phyloP scores from a whole-genome alignment of 2,329 filamentous ascomycete genomes.

The Colletotrichum coccodes region DNA sequence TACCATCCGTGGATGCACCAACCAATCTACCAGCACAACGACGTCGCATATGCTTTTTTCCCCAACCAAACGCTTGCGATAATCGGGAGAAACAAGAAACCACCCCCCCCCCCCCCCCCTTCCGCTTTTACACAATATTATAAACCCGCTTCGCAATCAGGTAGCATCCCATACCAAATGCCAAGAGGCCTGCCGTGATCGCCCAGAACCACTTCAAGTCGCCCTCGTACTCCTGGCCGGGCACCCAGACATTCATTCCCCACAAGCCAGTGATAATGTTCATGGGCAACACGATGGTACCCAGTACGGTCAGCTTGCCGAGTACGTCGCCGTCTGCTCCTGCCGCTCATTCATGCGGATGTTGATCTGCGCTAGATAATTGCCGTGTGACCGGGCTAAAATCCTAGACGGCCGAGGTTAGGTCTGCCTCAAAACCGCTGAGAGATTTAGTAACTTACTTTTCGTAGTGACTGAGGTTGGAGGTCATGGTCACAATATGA shows the following conservation, averaged over 20 bases:
- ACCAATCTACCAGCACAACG: background rate
- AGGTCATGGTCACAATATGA: slow-evolving; percentile 99
- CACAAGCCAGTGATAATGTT: slow-evolving; percentile 98
- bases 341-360: slow-evolving; percentile 98
- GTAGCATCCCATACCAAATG: slow-evolving; percentile 85
- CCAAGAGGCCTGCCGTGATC: slow-evolving; percentile 78
- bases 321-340: slow-evolving; percentile 96
- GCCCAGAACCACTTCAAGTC: slow-evolving; percentile 81
- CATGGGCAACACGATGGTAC: slow-evolving; percentile 97
- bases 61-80: background rate
- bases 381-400: slow-evolving; percentile 88
- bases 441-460: slow-evolving; percentile 68
- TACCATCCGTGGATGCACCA: slow-evolving; percentile 28
- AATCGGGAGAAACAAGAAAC: background rate
- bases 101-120: too few species aligned
- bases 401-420: slow-evolving; percentile 65
- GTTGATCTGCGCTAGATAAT: slow-evolving; percentile 99
- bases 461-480: slow-evolving; percentile 94
- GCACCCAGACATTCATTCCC: slow-evolving; percentile 99
- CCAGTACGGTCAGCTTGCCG: slow-evolving; percentile 92
- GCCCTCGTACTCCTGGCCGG: slow-evolving; percentile 84
- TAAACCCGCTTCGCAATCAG: slow-evolving; percentile 86
- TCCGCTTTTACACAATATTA: slow-evolving; percentile 70
- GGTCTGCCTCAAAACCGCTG: background rate
- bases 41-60: slow-evolving; percentile 13